Percentiles rank a stretch among this genome's conserved stretches.
Evolutionary conservation across 164 flowering plant genomes (phyloP).

Genomic region (Echeveria elegans): DNA sequence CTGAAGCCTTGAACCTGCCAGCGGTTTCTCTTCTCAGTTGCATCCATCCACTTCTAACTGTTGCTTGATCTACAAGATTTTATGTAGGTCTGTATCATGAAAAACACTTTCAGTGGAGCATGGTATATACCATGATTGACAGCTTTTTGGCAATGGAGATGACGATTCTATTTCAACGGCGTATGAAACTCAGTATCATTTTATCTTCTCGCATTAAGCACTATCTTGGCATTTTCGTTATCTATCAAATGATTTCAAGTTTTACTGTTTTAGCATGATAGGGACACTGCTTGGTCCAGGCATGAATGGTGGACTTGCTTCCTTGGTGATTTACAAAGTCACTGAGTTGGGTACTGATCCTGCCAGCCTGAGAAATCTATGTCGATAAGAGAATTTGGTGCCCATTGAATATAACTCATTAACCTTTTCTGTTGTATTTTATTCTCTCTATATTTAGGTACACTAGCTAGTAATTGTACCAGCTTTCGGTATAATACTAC

Average conservation of each 20-base stretch:
- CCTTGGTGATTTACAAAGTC: neutral
- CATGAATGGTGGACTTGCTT: conserved; percentile 6
- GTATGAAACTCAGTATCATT: conserved; percentile 4
- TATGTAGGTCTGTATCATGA: neutral
- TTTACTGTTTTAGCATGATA: conserved; percentile 1
- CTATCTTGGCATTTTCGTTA: neutral
- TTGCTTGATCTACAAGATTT: neutral
- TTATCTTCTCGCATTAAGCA: neutral
- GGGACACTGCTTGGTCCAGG: neutral
- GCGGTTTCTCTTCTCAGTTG: neutral
- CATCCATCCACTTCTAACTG: neutral
- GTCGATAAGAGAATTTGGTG: conserved; percentile 7
- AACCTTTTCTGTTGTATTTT: conserved; percentile 4
- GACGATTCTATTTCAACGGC: conserved; percentile 3
- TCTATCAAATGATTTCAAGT: neutral
- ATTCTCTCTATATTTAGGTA: neutral
- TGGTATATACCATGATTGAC: conserved; percentile 1
- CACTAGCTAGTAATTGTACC: neutral
- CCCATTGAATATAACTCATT: conserved; percentile 6
- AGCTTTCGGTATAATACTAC: neutral
- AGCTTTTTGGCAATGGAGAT: conserved; percentile 5
- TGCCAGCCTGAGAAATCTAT: neutral
- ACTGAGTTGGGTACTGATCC: conserved; percentile 4
- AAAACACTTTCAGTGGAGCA: conserved; percentile 2
- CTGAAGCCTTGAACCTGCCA: neutral